phyloP scores from a whole-genome alignment of 2,329 filamentous ascomycete genomes.

The Cordyceps militaris region DNA sequence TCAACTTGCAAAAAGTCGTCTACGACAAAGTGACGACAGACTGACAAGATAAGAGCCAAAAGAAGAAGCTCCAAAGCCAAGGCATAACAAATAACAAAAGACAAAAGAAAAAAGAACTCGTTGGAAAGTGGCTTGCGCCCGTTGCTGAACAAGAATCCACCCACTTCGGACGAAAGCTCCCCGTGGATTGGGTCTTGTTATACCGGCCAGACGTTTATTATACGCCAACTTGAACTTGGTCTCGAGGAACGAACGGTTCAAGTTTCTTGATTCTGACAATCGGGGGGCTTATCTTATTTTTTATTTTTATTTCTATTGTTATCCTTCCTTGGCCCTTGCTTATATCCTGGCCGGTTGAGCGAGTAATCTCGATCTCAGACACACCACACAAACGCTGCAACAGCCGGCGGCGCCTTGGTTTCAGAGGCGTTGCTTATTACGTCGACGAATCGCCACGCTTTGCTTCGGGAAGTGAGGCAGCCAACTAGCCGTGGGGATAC shows the following conservation, averaged over 20 bases:
- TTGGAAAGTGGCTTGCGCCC: background rate
- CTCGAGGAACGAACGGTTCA: background rate
- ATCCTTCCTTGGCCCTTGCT: background rate
- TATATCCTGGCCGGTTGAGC: background rate
- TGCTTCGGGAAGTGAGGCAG: too few species aligned
- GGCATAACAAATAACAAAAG: background rate
- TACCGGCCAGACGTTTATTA: background rate
- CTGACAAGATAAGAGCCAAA: background rate
- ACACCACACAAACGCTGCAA: background rate
- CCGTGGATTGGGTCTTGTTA: background rate
- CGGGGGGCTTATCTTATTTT: too few species aligned
- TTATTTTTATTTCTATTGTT: background rate
- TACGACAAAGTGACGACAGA: constrained; percentile 6
- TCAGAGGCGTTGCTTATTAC: background rate
- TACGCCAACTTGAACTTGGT: too few species aligned
- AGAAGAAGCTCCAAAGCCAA: background rate
- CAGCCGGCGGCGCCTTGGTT: background rate
- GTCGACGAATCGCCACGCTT: background rate
- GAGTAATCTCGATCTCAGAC: constrained; percentile 3
- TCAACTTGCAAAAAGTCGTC: background rate
- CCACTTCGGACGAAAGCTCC: background rate
- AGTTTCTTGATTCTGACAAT: background rate
- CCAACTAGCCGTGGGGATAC: background rate
- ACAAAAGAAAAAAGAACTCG: background rate
- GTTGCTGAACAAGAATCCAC: background rate